phyloP scores from a whole-genome alignment of 2,329 filamentous ascomycete species.

The Hypoxylon sp. region DNA sequence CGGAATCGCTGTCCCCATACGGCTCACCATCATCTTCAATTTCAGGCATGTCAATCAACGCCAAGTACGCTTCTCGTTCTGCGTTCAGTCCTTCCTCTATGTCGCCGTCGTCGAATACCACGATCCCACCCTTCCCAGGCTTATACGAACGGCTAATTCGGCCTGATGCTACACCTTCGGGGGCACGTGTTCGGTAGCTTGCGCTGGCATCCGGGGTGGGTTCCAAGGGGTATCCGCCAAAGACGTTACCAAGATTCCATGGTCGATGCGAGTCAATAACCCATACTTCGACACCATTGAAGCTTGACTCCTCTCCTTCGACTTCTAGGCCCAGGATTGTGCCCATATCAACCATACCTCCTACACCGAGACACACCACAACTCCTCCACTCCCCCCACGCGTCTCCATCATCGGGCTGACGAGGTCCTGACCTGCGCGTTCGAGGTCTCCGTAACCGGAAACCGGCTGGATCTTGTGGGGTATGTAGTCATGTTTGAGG shows the following conservation, averaged over 20 bases:
- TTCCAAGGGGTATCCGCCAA: constrained; percentile 76
- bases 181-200: constrained; percentile 65
- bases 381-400: constrained; percentile 88
- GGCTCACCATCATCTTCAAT: constrained; percentile 79
- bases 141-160: constrained; percentile 78
- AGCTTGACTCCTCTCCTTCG: constrained; percentile 74
- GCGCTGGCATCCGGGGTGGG: constrained; percentile 61
- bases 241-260: constrained; percentile 95
- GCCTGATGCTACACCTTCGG: constrained; percentile 77
- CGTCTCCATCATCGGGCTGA: constrained; percentile 86
- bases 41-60: constrained; percentile 91
- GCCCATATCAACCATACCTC: constrained; percentile 89
- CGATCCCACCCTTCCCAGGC: constrained; percentile 84
- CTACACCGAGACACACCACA: constrained; percentile 92
- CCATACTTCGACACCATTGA: constrained; percentile 94
- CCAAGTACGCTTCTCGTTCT: constrained; percentile 86
- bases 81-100: constrained; percentile 82
- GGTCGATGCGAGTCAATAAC: constrained; percentile 90
- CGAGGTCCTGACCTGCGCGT: constrained; percentile 80
- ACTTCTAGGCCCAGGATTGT: constrained; percentile 80
- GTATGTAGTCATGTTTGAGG: constrained; percentile 97
- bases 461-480: constrained; percentile 96
- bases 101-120: constrained; percentile 96
- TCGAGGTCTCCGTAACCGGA: constrained; percentile 91
- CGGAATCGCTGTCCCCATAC: constrained; percentile 68